A percentile compares a stretch with the other conserved stretches of the same genome.
phyloP scores from a whole-genome alignment of 2,329 filamentous ascomycete genomes.

The Aspergillus spinulosporus region DNA sequence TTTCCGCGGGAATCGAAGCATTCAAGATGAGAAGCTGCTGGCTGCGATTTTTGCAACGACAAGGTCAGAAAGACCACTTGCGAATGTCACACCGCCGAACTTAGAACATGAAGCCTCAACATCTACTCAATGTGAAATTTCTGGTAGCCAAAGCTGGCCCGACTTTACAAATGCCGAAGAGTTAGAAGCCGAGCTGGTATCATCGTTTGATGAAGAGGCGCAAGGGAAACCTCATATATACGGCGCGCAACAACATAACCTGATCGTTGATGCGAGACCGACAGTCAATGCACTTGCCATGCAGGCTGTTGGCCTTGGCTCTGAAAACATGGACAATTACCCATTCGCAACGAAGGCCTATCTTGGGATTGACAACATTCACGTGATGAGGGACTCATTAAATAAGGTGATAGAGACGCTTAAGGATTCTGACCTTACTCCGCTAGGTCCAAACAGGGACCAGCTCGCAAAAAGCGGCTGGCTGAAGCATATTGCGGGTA shows the following conservation, averaged over 20 bases:
- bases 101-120: constrained; percentile 46
- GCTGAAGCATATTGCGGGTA: constrained; percentile 82
- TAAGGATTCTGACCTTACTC: constrained; percentile 87
- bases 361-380: constrained; percentile 95
- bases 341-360: constrained; percentile 88
- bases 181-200: constrained; percentile 68
- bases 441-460: constrained; percentile 78
- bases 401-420: constrained; percentile 84
- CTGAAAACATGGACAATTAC: constrained; percentile 98
- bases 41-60: constrained; percentile 86
- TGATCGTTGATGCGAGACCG: constrained; percentile 94
- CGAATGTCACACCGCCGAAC: constrained; percentile 39
- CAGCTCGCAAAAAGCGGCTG: constrained; percentile 80
- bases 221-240: constrained; percentile 70
- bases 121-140: constrained; percentile 52
- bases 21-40: constrained; percentile 92
- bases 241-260: constrained; percentile 86
- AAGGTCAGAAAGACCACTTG: constrained; percentile 46
- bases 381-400: constrained; percentile 92
- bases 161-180: constrained; percentile 64
- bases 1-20: constrained; percentile 81
- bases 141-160: constrained; percentile 42
- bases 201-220: constrained; percentile 56
- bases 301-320: constrained; percentile 88
- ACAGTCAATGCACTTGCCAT: constrained; percentile 93